Base-by-base conservation (phyloP, 139 green algal species). In the Haematococcus lacustris region DNA sequence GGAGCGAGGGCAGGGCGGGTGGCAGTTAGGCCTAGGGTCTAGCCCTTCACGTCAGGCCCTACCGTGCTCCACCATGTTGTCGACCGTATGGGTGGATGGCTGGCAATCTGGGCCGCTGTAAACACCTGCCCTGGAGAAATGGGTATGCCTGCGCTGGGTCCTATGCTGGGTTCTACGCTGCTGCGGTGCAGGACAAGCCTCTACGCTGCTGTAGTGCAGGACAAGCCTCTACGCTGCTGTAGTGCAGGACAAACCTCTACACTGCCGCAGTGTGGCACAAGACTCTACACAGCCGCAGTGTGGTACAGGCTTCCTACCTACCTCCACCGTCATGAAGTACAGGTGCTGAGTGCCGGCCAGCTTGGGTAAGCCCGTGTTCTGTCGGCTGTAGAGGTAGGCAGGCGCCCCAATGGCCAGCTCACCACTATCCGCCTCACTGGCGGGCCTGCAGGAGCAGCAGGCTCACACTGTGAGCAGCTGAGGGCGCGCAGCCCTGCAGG, bases 281-380 rank as follows among this genome's bases (percentile, higher is more conserved):
- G 33, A 21, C 30, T 26, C 47, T 28, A 28, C 47, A 13, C 21
- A 28, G 13, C 47, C 21, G 47, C 47, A 57, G 13, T 28, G 21
- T 28, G 13, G 21, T 13, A 57, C 13, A 57, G 13, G 13, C 13
- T 57, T 21, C 47, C 21, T 57, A 28, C 60, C 32, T 26, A 69
- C 63, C 63, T 69, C 30, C 30, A 69, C 51, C 37, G 35, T 40
- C 63, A 69, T 69, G 63, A 69, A 69, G 63, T 69, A 69, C 17
- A 47, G 35, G 25, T 2, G n/a, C 30, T 34, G 9, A 35, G 21
- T 23, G 37, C 35, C 17, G 63, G 47, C 47, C 47, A 28, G 47
- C 13, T 57, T 37, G 6, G 35, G 63, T 13, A 13, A 13, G 13
- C 13, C 13, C 21, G 21, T 57, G 47, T 57, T 57, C 60, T 69